phyloP scores from a whole-genome alignment of 2,329 filamentous ascomycete genomes.

The Periconia macrospinosa region DNA sequence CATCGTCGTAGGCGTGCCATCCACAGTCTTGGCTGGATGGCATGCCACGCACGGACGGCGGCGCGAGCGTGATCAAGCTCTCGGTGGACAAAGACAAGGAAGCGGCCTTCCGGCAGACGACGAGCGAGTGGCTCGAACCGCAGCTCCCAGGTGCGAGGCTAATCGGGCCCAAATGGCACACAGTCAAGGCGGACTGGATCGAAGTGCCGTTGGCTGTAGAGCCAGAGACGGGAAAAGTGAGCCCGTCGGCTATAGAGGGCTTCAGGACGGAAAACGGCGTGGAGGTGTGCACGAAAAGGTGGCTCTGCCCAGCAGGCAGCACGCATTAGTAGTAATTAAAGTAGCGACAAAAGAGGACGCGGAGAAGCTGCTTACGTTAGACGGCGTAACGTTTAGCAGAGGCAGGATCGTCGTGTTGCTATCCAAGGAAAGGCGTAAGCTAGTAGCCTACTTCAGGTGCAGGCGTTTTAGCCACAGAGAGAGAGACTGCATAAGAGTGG shows the following conservation, averaged over 20 bases:
- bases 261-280: constrained; percentile 11
- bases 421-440: constrained; percentile 12
- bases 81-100: constrained; percentile 15
- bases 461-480: constrained; percentile 10
- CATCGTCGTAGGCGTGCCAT: too few species aligned
- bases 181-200: constrained; percentile 15
- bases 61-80: constrained; percentile 17
- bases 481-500: constrained; percentile 9
- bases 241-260: constrained; percentile 9
- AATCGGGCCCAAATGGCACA: constrained; percentile 14
- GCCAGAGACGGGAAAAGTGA: constrained; percentile 9
- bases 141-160: constrained; percentile 12
- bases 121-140: constrained; percentile 15
- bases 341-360: constrained; percentile 12
- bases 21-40: too few species aligned
- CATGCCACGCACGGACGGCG: constrained; percentile 8
- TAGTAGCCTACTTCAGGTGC: constrained; percentile 9
- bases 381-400: constrained; percentile 10
- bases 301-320: constrained; percentile 10
- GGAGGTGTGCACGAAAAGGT: constrained; percentile 10
- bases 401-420: constrained; percentile 6
- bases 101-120: constrained; percentile 14
- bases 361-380: constrained; percentile 13
- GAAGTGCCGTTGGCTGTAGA: constrained; percentile 14
- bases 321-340: constrained; percentile 12